phyloP scores from a whole-genome alignment of 2,329 filamentous ascomycete genomes.

The Colletotrichum higginsianum region DNA sequence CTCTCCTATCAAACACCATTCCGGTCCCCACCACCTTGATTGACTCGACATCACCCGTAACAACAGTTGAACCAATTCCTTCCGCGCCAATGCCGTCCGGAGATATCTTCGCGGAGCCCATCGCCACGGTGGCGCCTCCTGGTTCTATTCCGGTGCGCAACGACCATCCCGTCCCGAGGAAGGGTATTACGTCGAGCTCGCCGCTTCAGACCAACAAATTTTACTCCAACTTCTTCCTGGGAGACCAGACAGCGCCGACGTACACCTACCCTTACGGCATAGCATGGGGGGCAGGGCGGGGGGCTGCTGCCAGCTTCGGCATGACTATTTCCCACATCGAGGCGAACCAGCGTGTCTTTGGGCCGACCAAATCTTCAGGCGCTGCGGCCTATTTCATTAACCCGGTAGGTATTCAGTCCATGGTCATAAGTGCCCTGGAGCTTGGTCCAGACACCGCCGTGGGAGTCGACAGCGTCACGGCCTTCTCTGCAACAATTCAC shows the following conservation, averaged over 20 bases:
- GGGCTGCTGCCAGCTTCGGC: constrained; percentile 79
- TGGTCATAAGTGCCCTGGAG: constrained; percentile 85
- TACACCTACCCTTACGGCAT: constrained; percentile 85
- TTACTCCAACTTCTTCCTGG: constrained; percentile 85
- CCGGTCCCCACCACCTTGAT: constrained; percentile 55
- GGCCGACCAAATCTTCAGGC: constrained; percentile 67
- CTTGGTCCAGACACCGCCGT: constrained; percentile 73
- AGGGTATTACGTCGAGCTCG: constrained; percentile 61
- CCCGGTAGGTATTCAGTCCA: constrained; percentile 84
- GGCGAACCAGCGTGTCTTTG: constrained; percentile 76
- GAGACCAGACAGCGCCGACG: constrained; percentile 76
- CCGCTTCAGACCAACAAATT: constrained; percentile 85
- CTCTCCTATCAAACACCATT: constrained; percentile 53
- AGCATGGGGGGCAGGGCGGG: constrained; percentile 76
- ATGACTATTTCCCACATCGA: constrained; percentile 84
- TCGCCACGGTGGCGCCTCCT: constrained; percentile 67
- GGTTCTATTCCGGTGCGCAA: constrained; percentile 60
- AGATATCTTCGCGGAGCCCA: constrained; percentile 71
- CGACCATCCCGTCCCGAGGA: constrained; percentile 72
- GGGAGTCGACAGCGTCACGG: constrained; percentile 68
- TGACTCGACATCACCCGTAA: constrained; percentile 20
- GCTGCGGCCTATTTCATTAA: constrained; percentile 83
- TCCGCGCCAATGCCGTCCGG: constrained; percentile 48
- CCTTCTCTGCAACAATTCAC: constrained; percentile 76
- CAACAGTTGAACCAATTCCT: constrained; percentile 9